phyloP scores from a whole-genome alignment of 345 rosid genomes.

The Eucalyptus marginata region DNA sequence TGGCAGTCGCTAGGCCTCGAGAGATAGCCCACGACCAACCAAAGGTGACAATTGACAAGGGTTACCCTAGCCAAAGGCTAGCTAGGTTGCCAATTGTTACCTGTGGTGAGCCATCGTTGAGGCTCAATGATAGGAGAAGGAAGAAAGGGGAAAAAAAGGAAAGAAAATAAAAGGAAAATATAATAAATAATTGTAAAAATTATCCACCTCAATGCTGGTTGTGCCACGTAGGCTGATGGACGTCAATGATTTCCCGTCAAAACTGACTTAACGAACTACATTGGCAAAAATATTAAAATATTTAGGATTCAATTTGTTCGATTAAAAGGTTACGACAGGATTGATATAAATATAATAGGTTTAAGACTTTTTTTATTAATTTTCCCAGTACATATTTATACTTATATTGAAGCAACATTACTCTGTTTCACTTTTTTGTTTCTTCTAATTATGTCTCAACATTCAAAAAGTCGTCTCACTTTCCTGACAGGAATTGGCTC shows the following conservation, averaged over 20 bases:
- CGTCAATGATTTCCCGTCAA: rapidly evolving
- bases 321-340: rapidly evolving
- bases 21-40: rapidly evolving
- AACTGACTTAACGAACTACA: rapidly evolving
- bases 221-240: rapidly evolving
- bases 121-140: rapidly evolving
- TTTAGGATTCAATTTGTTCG: rapidly evolving
- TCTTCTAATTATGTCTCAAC: neutral
- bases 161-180: too few species aligned
- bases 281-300: too few species aligned
- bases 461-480: neutral
- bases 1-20: rapidly evolving
- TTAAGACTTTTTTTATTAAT: too few species aligned
- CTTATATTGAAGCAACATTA: too few species aligned
- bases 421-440: neutral
- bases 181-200: too few species aligned
- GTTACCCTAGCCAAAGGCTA: too few species aligned
- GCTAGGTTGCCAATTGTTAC: rapidly evolving
- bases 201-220: rapidly evolving
- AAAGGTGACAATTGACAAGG: too few species aligned
- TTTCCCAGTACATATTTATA: rapidly evolving
- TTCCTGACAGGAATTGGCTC: rapidly evolving
- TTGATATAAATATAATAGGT: too few species aligned
- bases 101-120: rapidly evolving
- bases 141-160: too few species aligned